Evolutionary conservation across 371 early-diverging fungal species (phyloP).

Genomic region (Zychaea mexicana): DNA sequence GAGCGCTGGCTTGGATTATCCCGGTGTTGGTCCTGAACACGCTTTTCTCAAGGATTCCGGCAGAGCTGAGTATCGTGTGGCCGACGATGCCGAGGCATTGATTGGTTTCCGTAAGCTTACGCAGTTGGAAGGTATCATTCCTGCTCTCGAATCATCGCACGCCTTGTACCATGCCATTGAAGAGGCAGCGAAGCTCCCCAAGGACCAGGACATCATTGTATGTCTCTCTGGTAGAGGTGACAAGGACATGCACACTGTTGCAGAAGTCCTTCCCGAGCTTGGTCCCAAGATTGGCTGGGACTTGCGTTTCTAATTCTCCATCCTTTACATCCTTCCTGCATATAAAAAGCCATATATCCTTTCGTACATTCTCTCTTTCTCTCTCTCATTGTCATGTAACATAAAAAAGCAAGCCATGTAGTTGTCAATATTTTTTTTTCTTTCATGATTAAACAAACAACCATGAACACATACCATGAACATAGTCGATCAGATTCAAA

Average conservation of each 20-base stretch:
- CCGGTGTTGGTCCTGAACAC: constrained; percentile 97
- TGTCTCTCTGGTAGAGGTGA: constrained; percentile 96
- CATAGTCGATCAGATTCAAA: not conserved
- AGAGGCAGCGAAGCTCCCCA: constrained; percentile 75
- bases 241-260: constrained; percentile 95
- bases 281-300: constrained; percentile 96
- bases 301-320: constrained; percentile 44
- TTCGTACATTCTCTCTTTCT: not conserved
- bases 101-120: constrained; percentile 87
- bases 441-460: not conserved
- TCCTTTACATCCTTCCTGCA: not conserved
- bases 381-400: not conserved
- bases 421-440: not conserved
- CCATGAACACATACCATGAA: not conserved
- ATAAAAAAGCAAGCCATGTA: not conserved
- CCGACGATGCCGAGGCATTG: constrained; percentile 86
- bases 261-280: constrained; percentile 85
- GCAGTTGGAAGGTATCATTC: constrained; percentile 93
- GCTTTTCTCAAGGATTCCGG: constrained; percentile 87
- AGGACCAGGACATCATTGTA: constrained; percentile 85
- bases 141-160: constrained; percentile 94
- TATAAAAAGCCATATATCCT: not conserved
- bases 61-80: constrained; percentile 86
- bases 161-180: constrained; percentile 86
- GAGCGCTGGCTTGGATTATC: constrained; percentile 96